Conservation (phyloP, 2,329 filamentous ascomycete species). For the Coniochaeta prunicola region DNA sequence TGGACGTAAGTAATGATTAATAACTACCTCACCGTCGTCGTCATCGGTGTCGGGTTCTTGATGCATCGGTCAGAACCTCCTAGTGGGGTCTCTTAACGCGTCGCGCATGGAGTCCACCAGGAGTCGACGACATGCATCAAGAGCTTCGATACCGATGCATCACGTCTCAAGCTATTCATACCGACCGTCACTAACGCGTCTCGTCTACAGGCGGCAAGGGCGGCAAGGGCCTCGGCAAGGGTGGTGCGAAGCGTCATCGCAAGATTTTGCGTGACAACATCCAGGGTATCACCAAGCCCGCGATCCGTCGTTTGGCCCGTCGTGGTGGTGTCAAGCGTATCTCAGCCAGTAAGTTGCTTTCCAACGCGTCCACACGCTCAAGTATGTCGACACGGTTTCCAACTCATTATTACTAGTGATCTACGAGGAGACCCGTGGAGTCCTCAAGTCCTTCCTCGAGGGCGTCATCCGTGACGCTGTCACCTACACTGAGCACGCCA, state of each 20-base stretch:
- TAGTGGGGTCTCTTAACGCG: slow-evolving; percentile 18
- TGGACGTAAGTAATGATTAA: slow-evolving; percentile 55
- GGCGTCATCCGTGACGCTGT: slow-evolving; percentile 72
- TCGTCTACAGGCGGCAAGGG: slow-evolving; percentile 71
- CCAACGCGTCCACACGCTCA: background rate
- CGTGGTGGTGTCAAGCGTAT: slow-evolving; percentile 99
- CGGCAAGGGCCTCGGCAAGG: slow-evolving; percentile 97
- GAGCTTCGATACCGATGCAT: slow-evolving; percentile 5
- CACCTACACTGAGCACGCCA: slow-evolving; percentile 78
- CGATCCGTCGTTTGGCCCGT: slow-evolving; percentile 94
- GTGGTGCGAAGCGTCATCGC: slow-evolving; percentile 95
- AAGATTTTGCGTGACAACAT: slow-evolving; percentile 99
- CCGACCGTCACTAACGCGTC: slow-evolving; percentile 13
- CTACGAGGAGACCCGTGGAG: slow-evolving; percentile 77
- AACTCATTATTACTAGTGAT: slow-evolving; percentile 49
- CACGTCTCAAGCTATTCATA: slow-evolving; percentile 1
- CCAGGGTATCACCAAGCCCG: slow-evolving; percentile 97
- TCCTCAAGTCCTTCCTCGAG: slow-evolving; percentile 79
- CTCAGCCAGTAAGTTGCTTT: slow-evolving; percentile 66
- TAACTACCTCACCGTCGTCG: slow-evolving; percentile 12
- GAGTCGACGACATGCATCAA: slow-evolving; percentile 3
- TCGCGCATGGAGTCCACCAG: slow-evolving; percentile 12
- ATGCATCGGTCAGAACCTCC: slow-evolving; percentile 3
- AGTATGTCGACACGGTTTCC: background rate
- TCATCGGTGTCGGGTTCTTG: slow-evolving; percentile 16